Conservation (phyloP, 441 rosid species). For the Erysimum cheiri region DNA sequence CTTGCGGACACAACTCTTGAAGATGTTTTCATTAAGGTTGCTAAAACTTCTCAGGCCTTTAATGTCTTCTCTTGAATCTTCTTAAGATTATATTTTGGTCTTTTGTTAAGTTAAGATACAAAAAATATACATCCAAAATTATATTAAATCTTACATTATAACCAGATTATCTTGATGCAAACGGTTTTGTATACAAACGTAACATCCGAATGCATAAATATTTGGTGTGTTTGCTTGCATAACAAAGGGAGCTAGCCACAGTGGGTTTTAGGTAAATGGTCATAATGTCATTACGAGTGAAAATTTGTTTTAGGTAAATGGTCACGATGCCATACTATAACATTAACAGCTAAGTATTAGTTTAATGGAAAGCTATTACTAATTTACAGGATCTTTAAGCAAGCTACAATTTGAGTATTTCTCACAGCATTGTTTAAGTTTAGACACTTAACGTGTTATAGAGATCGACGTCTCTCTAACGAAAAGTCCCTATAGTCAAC, state of each 20-base stretch:
- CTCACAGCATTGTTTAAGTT: background rate
- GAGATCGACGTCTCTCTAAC: background rate
- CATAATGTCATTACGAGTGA: too few species aligned
- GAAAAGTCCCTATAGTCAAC: background rate
- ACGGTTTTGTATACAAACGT: background rate
- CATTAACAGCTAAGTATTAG: background rate
- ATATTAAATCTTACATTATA: background rate
- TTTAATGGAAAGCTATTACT: background rate
- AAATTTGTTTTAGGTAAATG: background rate
- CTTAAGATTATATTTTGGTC: background rate
- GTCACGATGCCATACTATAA: background rate
- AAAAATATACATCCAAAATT: background rate
- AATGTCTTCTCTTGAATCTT: constrained; percentile 54
- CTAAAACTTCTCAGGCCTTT: constrained; percentile 55
- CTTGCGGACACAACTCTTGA: constrained; percentile 91
- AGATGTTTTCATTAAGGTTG: constrained; percentile 97
- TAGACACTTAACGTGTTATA: background rate
- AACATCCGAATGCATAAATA: background rate
- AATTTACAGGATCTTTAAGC: background rate
- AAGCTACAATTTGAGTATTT: background rate
- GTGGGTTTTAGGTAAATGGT: too few species aligned
- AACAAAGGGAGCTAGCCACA: background rate
- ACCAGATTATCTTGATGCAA: background rate
- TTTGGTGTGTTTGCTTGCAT: background rate
- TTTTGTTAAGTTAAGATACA: background rate